Percentiles rank a stretch among this genome's conserved stretches.
Conservation (phyloP, 305 asterid genomes). For the Caryopteris hybrid region DNA sequence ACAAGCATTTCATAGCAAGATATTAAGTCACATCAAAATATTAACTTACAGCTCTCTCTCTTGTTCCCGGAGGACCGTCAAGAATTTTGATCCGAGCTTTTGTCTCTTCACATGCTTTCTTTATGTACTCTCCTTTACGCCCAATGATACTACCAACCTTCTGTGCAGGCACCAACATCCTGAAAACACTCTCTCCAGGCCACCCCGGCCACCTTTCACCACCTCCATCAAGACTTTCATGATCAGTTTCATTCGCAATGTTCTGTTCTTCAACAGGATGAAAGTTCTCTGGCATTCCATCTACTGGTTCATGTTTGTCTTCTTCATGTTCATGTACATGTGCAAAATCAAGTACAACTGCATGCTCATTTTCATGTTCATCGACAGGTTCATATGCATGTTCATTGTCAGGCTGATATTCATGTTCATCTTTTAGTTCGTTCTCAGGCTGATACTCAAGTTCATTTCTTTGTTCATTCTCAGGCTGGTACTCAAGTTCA, state of each 20-base stretch:
- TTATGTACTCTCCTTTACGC: constrained; percentile 88
- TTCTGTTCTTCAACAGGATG: constrained; percentile 39
- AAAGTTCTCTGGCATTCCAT: constrained; percentile 23
- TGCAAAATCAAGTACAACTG: constrained; percentile 9
- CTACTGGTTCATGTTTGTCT: constrained; percentile 27
- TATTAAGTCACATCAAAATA: constrained; percentile 15
- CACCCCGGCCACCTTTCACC: constrained; percentile 93
- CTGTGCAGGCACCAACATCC: constrained; percentile 86
- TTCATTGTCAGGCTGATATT: constrained; percentile 16
- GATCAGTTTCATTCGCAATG: constrained; percentile 25
- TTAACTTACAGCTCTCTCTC: constrained; percentile 98
- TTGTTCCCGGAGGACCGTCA: constrained; percentile 91
- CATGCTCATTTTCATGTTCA: constrained; percentile 14
- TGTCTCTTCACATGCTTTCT: constrained; percentile 85
- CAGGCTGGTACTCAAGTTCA: constrained; percentile 27
- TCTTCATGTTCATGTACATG: constrained; percentile 19
- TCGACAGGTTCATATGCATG: constrained; percentile 17
- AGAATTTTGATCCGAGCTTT: constrained; percentile 91
- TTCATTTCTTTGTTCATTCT: constrained; percentile 16
- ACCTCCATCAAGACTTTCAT: constrained; percentile 16
- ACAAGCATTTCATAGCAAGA: constrained; percentile 3
- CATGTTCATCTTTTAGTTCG: constrained; percentile 16
- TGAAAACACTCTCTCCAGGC: constrained; percentile 93
- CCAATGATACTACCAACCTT: constrained; percentile 96
- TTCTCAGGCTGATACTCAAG: constrained; percentile 15